phyloP scores from a whole-genome alignment of 257 asterid genomes.

The Solanum megistacrolobum region DNA sequence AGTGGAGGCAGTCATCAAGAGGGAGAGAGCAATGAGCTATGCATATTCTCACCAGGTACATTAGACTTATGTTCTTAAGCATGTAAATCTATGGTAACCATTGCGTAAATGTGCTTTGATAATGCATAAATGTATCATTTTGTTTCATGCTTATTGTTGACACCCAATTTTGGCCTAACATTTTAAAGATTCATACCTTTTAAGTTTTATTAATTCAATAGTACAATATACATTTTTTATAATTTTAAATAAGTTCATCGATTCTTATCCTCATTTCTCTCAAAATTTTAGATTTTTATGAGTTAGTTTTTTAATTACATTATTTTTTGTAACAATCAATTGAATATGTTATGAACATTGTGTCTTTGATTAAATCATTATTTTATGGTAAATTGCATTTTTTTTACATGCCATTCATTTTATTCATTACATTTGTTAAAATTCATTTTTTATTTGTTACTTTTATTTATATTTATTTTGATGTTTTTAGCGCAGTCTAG shows the following conservation, averaged over 20 bases:
- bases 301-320: too few relatives aligned
- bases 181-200: too few relatives aligned
- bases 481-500: background rate
- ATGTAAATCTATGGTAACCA: background rate
- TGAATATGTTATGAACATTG: too few relatives aligned
- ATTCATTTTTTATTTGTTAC: too few relatives aligned
- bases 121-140: background rate
- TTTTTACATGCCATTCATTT: too few relatives aligned
- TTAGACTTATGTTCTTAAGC: background rate
- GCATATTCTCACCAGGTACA: constrained; percentile 81
- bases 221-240: background rate
- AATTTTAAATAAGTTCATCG: too few relatives aligned
- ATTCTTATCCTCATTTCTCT: background rate
- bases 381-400: too few relatives aligned
- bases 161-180: background rate
- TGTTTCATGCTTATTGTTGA: background rate
- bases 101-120: background rate
- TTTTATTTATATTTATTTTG: too few relatives aligned
- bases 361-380: too few relatives aligned
- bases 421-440: too few relatives aligned
- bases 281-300: background rate
- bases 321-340: too few relatives aligned
- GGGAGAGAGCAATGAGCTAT: constrained; percentile 91
- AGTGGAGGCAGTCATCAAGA: constrained; percentile 77
- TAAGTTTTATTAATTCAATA: background rate